Percentiles rank a stretch among this genome's conserved stretches.
Conservation (phyloP, 2,329 filamentous ascomycete genomes). For the Fusarium verticillioides region DNA sequence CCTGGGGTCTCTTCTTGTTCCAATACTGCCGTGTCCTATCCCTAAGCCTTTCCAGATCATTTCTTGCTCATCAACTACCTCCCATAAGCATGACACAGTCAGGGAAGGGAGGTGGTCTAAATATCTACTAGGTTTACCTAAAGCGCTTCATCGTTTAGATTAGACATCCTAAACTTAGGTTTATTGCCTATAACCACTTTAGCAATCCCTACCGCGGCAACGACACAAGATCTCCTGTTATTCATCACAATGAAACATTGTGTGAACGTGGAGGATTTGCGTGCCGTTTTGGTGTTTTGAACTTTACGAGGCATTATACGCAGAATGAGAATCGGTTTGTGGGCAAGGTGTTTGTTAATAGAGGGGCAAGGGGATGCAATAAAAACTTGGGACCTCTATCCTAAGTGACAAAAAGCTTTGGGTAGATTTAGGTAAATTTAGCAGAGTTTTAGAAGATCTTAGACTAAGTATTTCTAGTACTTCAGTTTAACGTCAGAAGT, state of each 20-base stretch:
- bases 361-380: background rate
- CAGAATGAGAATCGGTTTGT: constrained; percentile 31
- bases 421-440: no score
- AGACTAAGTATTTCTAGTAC: no score
- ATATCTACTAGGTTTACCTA: no score
- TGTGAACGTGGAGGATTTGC: constrained; percentile 24
- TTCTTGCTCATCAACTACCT: no score
- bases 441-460: no score
- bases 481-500: no score
- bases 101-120: background rate
- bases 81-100: no score
- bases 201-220: constrained; percentile 21
- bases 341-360: constrained; percentile 26
- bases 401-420: no score
- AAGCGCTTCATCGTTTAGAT: background rate
- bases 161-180: background rate
- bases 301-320: constrained; percentile 2
- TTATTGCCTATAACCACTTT: constrained; percentile 12
- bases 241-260: constrained; percentile 30
- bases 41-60: no score
- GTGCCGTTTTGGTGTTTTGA: constrained; percentile 12
- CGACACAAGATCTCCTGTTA: background rate
- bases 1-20: accelerated
- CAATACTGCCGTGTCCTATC: background rate
- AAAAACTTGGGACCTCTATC: no score